These are phyloP conservation scores for Trichoderma asperellum DNA, from an alignment of 2,329 filamentous ascomycete species.

Conservation along the genomic window DNA sequence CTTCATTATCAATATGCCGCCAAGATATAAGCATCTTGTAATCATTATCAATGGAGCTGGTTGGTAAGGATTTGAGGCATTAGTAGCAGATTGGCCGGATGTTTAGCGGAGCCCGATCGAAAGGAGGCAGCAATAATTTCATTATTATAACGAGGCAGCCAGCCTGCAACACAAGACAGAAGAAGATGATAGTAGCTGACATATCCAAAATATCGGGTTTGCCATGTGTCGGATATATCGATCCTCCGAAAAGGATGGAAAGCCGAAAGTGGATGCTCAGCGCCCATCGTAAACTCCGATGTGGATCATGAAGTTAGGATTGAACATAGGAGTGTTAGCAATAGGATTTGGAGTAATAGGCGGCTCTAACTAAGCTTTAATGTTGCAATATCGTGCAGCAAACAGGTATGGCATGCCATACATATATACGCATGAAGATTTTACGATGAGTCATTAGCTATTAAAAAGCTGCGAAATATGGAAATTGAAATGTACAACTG, in stretches of 20 bases:
- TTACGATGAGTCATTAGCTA: too few relatives aligned
- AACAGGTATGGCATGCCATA: background rate
- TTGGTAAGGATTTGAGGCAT: background rate
- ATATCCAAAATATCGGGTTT: background rate
- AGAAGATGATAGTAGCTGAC: background rate
- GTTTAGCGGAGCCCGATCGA: background rate
- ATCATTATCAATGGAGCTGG: background rate
- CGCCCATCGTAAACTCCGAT: background rate
- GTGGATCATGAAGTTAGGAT: background rate
- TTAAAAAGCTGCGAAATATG: too few relatives aligned
- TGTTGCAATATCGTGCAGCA: background rate
- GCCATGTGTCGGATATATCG: background rate
- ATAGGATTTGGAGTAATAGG: background rate
- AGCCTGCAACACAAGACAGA: background rate
- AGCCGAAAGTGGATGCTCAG: slow-evolving; percentile 1
- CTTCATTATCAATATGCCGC: background rate
- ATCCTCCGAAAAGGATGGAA: background rate
- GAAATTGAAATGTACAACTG: too few relatives aligned
- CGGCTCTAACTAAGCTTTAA: background rate
- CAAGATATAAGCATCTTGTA: background rate
- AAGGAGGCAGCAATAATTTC: background rate
- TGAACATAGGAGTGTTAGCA: background rate
- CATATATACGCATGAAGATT: too few relatives aligned
- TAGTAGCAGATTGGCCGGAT: background rate
- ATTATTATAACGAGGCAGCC: background rate